Evolutionary conservation across 1,284 basidiomycete genomes (phyloP), one percentile per base, ranked within the genome.

Genomic region (Cutaneotrichosporon sp.): DNA sequence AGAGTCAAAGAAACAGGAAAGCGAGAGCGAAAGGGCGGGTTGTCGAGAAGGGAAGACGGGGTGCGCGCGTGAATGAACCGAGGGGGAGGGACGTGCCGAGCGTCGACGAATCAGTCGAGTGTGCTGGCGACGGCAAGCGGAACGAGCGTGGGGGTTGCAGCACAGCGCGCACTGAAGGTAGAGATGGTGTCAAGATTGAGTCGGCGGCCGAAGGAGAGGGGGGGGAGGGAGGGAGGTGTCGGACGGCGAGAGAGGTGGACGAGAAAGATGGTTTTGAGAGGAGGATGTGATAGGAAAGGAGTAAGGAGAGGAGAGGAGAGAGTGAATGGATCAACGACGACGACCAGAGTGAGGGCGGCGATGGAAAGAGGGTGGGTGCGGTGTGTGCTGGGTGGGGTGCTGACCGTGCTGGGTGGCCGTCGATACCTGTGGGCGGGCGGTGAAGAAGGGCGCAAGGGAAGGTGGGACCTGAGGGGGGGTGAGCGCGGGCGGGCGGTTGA

Each of bases 111-210:
- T 34, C 22, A 38, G 31, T 34, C 22, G 31, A 25, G 33, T 34
- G 22, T 24, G 20, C 31, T 38, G 34, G 34, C 22, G 34, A 52
- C 29, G 29, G 5, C n/a, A 34, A 22, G 34, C 14, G 22, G 34
- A 53, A 53, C 22, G 47, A 50, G 51, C 51, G 51, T 38, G 33
- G 34, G 20, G 51, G 22, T 53, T 20, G 34, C 33, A 38, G 14
- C 25, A 16, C 33, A 27, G 47, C 11, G 46, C 27, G 55, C 18
- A 56, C 42, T 14, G 29, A 16, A 36, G 22, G 24, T 27, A 43
- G 54, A 31, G 54, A 31, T 31, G 16, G 42, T 36, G 36, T 24
- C 18, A 43, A 24, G 45, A 46, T 46, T 10, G 22, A 46, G 22
- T 42, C 38, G 38, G 6, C 18, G 38, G 45, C 8, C 24, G 45